Evolutionary conservation across 2,329 filamentous ascomycete species (phyloP), one percentile per base, ranked within the genome.

Genomic region (Curvularia verruculosa): DNA sequence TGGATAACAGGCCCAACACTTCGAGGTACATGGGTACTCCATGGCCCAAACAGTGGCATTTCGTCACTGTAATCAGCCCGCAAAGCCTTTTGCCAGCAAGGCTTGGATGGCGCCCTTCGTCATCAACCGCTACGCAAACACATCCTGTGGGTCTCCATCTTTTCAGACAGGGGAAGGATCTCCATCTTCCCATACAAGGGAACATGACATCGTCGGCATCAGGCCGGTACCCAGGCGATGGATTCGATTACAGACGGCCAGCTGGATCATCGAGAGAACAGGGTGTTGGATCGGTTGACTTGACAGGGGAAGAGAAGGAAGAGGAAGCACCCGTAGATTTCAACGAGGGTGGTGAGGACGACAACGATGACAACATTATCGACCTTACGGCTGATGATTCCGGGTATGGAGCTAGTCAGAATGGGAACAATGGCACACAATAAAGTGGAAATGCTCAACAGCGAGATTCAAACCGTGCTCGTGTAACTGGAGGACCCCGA

Each of bases 221-320:
- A 44, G 63, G 61, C 57, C 75, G 79, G 59, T 82, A 73, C 61
- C 69, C 77, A 13, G 81, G 84, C n/a, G 82, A 85, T 74, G 84
- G 84, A 3, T 75, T 80, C 43, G 85, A 87, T 60, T 83, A 78
- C 59, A 77, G 84, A 56, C 77, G 83, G 58, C 85, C 85, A 1
- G 72, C 78, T 15, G 77, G 79, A 15, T 73, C 78, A 74, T 58
- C 63, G 13, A 57, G 47, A 29, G 44, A 56, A 24, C 48, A 49
- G 10, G 48, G 51, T 21, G 23, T 34, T 5, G 55, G 57, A 19
- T 37, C 84, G 1, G 71, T 78, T 9, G 77, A 79, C 24, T 73
- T 78, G 75, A 80, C 78, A 10, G 58, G 37, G 39, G 58, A 63
- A 8, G 59, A 36, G 15, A n/a, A 36, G 34, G 34, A 60, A 7